Evolutionary conservation across 306 rosid genomes (phyloP), one percentile per base, ranked within the genome.

Genomic region (Casuarina equisetifolia): DNA sequence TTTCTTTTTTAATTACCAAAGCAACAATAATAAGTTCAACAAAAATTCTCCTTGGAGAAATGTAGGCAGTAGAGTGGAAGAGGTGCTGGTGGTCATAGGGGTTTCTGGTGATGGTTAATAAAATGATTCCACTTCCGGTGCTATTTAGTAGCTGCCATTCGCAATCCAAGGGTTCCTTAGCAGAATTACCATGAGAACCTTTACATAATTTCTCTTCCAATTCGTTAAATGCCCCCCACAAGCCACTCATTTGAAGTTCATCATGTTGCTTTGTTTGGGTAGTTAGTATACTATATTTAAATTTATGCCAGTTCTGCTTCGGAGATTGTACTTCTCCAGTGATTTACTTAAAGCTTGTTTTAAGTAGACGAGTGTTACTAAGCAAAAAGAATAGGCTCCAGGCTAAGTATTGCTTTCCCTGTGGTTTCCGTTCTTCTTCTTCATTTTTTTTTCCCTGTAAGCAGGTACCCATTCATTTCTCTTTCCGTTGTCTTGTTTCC

Each of bases 61-160:
- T 67, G 15, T 25, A 17, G 71, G 17, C 25, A n/a, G 49, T 16
- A 67, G 40, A n/a, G 49, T 67, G 71, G 49, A 19, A 42, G 71
- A 17, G 35, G 44, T 66, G 25, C 5, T 67, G 48, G 13, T 67
- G 71, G 42, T 7, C 13, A 7, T 67, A 42, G 71, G 71, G 42
- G 46, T 66, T 25, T 66, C n/a, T 40, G 49, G 6, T 42, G 50
- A 40, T 9, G 48, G 12, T 6, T 40, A 16, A 15, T 64, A 64
- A 61, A 15, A 64, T 64, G 70, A 64, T 48, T 6, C 70, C 64
- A 9, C 64, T 16, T 64, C 40, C 40, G 20, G 70, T 64, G 10
- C 48, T 40, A 64, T 64, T 64, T 40, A 64, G 48, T 64, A 15
- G 70, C 44, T 38, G 64, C 69, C 69, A 19, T 35, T 63, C 6